These are phyloP conservation scores for Mortierella sp. DNA, from an alignment of 371 early-diverging fungal species.

Conservation along the genomic window DNA sequence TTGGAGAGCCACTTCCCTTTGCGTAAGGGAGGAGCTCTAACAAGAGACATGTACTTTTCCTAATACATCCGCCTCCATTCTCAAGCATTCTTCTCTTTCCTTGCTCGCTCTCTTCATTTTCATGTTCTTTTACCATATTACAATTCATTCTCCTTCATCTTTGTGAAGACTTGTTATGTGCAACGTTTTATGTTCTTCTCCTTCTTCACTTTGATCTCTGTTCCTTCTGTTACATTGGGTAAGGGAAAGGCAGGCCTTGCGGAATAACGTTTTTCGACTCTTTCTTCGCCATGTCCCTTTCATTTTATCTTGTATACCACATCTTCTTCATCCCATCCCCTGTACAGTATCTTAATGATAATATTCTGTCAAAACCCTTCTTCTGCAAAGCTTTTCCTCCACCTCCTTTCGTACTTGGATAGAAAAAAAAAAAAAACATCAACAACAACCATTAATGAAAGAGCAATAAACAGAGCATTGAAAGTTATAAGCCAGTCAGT, in stretches of 20 bases:
- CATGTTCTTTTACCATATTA: neutral
- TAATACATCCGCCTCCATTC: neutral
- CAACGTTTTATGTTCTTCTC: neutral
- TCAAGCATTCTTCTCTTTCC: neutral
- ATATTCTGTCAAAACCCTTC: conserved; percentile 24
- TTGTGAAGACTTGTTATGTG: neutral
- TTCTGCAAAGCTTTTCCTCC: neutral
- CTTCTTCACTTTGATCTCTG: neutral
- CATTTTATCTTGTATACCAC: conserved; percentile 3
- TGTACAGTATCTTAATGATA: conserved; percentile 42
- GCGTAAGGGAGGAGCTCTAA: conserved; percentile 1
- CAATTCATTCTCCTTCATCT: no score
- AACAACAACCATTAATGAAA: no score
- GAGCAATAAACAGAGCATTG: no score
- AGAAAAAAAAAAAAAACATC: conserved; percentile 14
- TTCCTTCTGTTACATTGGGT: conserved; percentile 1
- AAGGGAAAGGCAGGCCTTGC: neutral
- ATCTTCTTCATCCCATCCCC: conserved; percentile 1
- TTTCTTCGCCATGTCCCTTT: neutral
- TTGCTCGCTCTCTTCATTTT: neutral
- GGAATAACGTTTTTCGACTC: conserved; percentile 3
- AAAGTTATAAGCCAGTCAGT: no score
- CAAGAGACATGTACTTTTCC: neutral
- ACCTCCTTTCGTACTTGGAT: neutral
- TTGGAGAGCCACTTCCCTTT: conserved; percentile 22